A percentile compares a stretch with the other conserved stretches of the same genome.
phyloP scores from a whole-genome alignment of 345 rosid genomes.

The Carallia brachiata region DNA sequence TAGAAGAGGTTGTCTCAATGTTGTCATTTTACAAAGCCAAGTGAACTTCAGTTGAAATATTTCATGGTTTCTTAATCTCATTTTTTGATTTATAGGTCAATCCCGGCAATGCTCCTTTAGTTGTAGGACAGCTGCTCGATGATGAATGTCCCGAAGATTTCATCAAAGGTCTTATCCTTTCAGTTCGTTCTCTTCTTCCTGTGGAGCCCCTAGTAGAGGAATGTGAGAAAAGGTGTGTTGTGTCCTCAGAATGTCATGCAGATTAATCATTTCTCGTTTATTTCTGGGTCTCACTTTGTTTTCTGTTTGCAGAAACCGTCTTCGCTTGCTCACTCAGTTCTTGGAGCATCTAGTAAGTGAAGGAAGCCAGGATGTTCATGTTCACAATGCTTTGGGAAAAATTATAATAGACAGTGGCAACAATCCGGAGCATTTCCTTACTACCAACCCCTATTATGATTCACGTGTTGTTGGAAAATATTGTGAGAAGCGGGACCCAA shows the following conservation, averaged over 20 bases:
- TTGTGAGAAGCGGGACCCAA: slow-evolving; percentile 99
- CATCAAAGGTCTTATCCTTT: slow-evolving; percentile 94
- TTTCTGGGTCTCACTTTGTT: not conserved
- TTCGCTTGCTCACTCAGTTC: slow-evolving; percentile 98
- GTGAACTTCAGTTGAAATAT: not conserved
- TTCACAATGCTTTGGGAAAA: slow-evolving; percentile 99
- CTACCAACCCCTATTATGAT: slow-evolving; percentile 98
- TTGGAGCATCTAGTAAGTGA: slow-evolving; percentile 99
- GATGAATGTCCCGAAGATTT: slow-evolving; percentile 99
- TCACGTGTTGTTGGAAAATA: slow-evolving; percentile 96
- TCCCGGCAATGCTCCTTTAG: slow-evolving; percentile 98
- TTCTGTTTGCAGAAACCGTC: slow-evolving; percentile 73
- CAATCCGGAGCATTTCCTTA: slow-evolving; percentile 98
- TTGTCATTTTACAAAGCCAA: not conserved
- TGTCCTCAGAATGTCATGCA: not conserved
- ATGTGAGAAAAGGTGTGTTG: slow-evolving; percentile 73
- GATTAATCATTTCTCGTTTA: not conserved
- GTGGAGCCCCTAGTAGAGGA: slow-evolving; percentile 88
- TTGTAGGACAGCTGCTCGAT: slow-evolving; percentile 86
- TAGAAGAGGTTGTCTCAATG: slow-evolving; percentile 2
- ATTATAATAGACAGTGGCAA: slow-evolving; percentile 97
- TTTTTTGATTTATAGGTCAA: slow-evolving; percentile 55
- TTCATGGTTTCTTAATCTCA: not conserved
- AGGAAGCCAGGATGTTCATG: slow-evolving; percentile 99
- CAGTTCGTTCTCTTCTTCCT: slow-evolving; percentile 76